phyloP scores from a whole-genome alignment of 768 basidiomycete genomes.

The Hemileccinum rubropunctum region DNA sequence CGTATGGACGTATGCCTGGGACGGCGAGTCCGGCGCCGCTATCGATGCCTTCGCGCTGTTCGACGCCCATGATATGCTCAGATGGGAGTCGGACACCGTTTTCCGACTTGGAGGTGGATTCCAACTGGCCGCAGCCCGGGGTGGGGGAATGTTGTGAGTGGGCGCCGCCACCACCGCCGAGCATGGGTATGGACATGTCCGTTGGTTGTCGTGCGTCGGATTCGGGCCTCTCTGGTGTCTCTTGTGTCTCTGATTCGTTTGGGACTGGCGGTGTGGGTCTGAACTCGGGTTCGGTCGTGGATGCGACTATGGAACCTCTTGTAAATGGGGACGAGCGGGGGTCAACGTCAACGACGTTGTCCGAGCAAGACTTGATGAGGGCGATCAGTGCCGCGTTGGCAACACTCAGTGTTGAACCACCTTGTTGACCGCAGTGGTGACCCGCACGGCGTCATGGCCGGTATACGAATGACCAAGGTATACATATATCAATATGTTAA shows the following conservation, averaged over 20 bases:
- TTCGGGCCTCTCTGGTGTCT: no score
- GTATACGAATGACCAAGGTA: no score
- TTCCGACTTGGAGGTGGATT: conserved; percentile 7
- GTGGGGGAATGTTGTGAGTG: conserved; percentile 31
- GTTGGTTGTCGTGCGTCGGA: neutral
- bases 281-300: neutral
- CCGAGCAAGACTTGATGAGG: conserved; percentile 19
- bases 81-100: conserved; percentile 14
- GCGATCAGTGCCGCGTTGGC: conserved; percentile 26
- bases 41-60: conserved; percentile 2
- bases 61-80: conserved; percentile 11
- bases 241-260: no score
- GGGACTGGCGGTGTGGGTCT: no score
- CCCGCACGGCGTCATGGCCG: no score
- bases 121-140: conserved; percentile 31
- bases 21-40: neutral
- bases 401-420: conserved; percentile 2
- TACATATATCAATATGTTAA: no score
- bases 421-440: neutral
- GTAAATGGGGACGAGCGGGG: neutral
- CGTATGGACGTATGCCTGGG: conserved; percentile 21
- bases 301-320: neutral
- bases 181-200: neutral
- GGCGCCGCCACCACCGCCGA: conserved; percentile 9
- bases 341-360: conserved; percentile 7